Percentiles rank a stretch among this genome's conserved stretches.
These are phyloP conservation scores for Waitea zeae DNA, from an alignment of 1,284 basidiomycete species.

Conservation along the genomic window DNA sequence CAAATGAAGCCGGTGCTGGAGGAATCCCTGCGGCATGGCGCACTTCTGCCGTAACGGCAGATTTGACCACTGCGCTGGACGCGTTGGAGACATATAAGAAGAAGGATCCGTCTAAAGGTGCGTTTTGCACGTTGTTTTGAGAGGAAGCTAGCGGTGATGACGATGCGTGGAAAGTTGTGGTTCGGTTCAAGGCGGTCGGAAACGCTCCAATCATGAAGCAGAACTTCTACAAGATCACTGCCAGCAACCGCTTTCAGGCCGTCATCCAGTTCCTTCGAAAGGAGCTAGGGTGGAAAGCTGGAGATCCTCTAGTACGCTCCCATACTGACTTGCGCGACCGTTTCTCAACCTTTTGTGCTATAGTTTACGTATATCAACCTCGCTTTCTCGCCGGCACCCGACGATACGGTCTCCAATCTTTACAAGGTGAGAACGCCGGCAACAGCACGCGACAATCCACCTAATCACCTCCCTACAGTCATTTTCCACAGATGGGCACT, in stretches of 20 bases:
- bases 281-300: slow-evolving; percentile 78
- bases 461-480: slow-evolving; percentile 29
- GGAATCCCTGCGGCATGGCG: background rate
- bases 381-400: slow-evolving; percentile 89
- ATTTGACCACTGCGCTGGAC: slow-evolving; percentile 23
- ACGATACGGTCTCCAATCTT: slow-evolving; percentile 83
- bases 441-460: slow-evolving; percentile 2
- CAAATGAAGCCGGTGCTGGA: background rate
- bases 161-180: slow-evolving; percentile 54
- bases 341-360: background rate
- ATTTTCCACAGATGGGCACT: slow-evolving; percentile 82
- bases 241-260: slow-evolving; percentile 87
- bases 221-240: slow-evolving; percentile 96
- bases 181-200: slow-evolving; percentile 96
- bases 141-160: background rate
- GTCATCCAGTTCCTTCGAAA: slow-evolving; percentile 89
- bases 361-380: slow-evolving; percentile 98
- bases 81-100: slow-evolving; percentile 75
- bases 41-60: background rate
- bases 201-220: slow-evolving; percentile 98
- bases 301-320: slow-evolving; percentile 68
- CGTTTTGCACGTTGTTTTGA: slow-evolving; percentile 9
- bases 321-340: background rate
- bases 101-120: slow-evolving; percentile 71
- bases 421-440: slow-evolving; percentile 41